Conservation (phyloP, 2,329 filamentous ascomycete genomes). For the Monosporascus sp. region DNA sequence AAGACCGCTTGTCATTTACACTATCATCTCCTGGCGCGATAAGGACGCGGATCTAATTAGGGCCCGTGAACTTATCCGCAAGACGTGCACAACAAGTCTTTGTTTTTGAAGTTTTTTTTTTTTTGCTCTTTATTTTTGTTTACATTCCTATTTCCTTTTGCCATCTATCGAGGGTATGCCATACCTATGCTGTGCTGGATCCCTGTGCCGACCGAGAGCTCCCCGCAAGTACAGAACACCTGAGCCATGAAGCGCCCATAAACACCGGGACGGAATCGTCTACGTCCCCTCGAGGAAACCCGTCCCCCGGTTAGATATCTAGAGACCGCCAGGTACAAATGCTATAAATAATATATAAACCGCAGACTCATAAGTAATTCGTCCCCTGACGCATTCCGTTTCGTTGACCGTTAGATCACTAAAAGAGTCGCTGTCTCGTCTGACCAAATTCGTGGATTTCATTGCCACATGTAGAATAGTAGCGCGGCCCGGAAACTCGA, state of each 20-base stretch:
- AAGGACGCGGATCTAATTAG: too few species aligned
- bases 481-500: neutral
- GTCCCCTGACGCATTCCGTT: conserved; percentile 9
- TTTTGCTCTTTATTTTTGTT: neutral
- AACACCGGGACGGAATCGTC: conserved; percentile 4
- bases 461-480: neutral
- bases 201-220: conserved; percentile 11
- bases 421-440: conserved; percentile 7
- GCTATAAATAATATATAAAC: conserved; percentile 21
- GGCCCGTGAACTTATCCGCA: too few species aligned
- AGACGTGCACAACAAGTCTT: conserved; percentile 13
- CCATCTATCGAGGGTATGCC: conserved; percentile 18
- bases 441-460: neutral
- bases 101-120: conserved; percentile 5
- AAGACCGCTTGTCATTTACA: too few species aligned
- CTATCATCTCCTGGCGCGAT: too few species aligned
- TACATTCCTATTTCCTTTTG: neutral
- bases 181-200: conserved; percentile 3
- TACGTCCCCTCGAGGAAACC: neutral
- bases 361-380: conserved; percentile 12
- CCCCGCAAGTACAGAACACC: conserved; percentile 17
- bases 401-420: conserved; percentile 16
- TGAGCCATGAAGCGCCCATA: conserved; percentile 19
- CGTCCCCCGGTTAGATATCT: neutral
- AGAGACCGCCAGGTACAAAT: conserved; percentile 12